phyloP scores from a whole-genome alignment of 805 yeast genomes.

The Barnettozyma sucrosica region DNA sequence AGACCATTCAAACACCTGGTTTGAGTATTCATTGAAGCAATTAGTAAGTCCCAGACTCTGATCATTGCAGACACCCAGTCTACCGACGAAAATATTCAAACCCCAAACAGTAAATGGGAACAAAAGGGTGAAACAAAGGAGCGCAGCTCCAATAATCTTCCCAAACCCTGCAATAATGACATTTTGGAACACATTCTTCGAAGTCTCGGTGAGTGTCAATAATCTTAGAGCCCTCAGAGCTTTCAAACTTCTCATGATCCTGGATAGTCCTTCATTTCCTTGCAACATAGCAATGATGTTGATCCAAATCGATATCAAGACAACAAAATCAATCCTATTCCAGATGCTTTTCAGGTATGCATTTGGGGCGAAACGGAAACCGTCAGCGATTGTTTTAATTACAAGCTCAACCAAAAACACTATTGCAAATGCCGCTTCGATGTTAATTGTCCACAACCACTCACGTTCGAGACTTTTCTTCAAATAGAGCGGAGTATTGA shows the following conservation, averaged over 20 bases:
- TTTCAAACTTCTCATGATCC: conserved; percentile 73
- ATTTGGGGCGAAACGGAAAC: conserved; percentile 72
- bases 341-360: conserved; percentile 76
- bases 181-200: conserved; percentile 71
- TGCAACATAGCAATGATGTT: conserved; percentile 56
- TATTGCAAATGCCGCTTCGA: conserved; percentile 55
- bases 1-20: conserved; percentile 67
- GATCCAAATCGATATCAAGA: conserved; percentile 73
- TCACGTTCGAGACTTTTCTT: conserved; percentile 28
- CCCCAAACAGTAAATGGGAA: conserved; percentile 94
- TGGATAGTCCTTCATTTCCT: conserved; percentile 48
- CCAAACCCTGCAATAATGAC: conserved; percentile 76
- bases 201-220: conserved; percentile 69
- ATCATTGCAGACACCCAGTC: conserved; percentile 71
- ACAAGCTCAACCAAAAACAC: conserved; percentile 67
- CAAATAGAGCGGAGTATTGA: conserved; percentile 71
- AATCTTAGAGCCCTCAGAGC: conserved; percentile 84
- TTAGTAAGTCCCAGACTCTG: conserved; percentile 33
- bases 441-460: conserved; percentile 57
- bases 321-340: conserved; percentile 79
- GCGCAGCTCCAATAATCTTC: conserved; percentile 64
- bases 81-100: conserved; percentile 65
- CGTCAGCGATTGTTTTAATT: conserved; percentile 83
- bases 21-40: conserved; percentile 61
- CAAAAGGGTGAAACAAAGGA: conserved; percentile 64